These are phyloP conservation scores for Aspergillus quadricinctus DNA, from an alignment of 2,329 filamentous ascomycete genomes.

Conservation along the genomic window DNA sequence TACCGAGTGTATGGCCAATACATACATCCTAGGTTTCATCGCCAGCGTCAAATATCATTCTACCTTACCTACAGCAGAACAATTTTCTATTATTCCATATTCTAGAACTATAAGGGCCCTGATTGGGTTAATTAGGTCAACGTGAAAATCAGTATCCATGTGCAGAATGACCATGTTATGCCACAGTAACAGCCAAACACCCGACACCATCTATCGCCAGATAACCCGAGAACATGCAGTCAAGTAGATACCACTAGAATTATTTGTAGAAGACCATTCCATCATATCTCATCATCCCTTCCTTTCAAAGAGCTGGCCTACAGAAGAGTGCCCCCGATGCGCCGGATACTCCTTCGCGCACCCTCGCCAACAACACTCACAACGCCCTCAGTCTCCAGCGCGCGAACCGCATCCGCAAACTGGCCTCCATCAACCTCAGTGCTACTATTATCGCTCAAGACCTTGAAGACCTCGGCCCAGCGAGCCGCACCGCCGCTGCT, in stretches of 20 bases:
- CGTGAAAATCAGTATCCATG: not conserved
- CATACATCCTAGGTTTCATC: not conserved
- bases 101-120: not conserved
- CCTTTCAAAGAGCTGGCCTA: not conserved
- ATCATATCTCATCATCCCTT: conserved; percentile 24
- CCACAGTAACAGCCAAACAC: conserved; percentile 5
- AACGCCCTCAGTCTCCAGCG: conserved; percentile 77
- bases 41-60: not conserved
- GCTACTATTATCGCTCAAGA: conserved; percentile 66
- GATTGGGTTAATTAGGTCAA: too few relatives aligned
- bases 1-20: not conserved
- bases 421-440: conserved; percentile 69
- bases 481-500: conserved; percentile 62
- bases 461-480: conserved; percentile 72
- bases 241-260: conserved; percentile 5
- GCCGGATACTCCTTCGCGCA: conserved; percentile 72
- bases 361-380: conserved; percentile 82
- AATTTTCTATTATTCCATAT: not conserved
- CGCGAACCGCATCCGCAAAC: conserved; percentile 75
- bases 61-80: not conserved
- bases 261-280: conserved; percentile 24
- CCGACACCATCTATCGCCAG: conserved; percentile 9
- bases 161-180: not conserved
- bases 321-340: conserved; percentile 54
- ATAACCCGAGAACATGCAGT: not conserved